phyloP scores from a whole-genome alignment of 352 stramenopile genomes.

The Phytophthora ramorum region DNA sequence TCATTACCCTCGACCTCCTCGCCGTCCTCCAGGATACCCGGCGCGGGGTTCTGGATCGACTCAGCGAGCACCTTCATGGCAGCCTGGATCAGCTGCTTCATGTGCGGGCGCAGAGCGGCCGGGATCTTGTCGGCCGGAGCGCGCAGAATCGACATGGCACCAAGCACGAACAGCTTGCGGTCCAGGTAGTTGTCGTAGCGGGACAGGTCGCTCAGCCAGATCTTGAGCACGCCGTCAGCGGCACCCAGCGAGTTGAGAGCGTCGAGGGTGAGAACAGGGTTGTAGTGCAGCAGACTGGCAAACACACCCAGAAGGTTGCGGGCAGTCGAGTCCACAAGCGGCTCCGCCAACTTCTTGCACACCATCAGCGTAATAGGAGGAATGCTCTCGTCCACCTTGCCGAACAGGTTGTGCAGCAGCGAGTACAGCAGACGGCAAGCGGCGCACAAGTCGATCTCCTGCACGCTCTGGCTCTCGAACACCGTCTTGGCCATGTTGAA shows the following conservation, averaged over 20 bases:
- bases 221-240: slow-evolving; percentile 90
- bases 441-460: slow-evolving; percentile 80
- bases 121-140: slow-evolving; percentile 85
- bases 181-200: slow-evolving; percentile 87
- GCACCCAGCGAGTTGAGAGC: slow-evolving; percentile 90
- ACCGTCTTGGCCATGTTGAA: slow-evolving; percentile 83
- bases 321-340: slow-evolving; percentile 73
- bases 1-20: slow-evolving; percentile 67
- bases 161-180: slow-evolving; percentile 94
- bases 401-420: slow-evolving; percentile 86
- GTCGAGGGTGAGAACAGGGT: slow-evolving; percentile 89
- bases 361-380: slow-evolving; percentile 77
- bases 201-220: slow-evolving; percentile 92
- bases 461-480: slow-evolving; percentile 63
- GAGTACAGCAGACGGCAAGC: slow-evolving; percentile 81
- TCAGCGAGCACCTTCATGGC: slow-evolving; percentile 88
- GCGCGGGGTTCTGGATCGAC: slow-evolving; percentile 64
- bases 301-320: slow-evolving; percentile 92
- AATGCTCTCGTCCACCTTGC: slow-evolving; percentile 82
- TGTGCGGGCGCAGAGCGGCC: slow-evolving; percentile 85
- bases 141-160: slow-evolving; percentile 91
- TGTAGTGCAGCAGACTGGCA: slow-evolving; percentile 94
- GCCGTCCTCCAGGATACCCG: slow-evolving; percentile 67
- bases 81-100: slow-evolving; percentile 88
- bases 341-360: slow-evolving; percentile 62